Base-by-base conservation (phyloP, 139 green algal genomes). In the Dunaliella sp. region DNA sequence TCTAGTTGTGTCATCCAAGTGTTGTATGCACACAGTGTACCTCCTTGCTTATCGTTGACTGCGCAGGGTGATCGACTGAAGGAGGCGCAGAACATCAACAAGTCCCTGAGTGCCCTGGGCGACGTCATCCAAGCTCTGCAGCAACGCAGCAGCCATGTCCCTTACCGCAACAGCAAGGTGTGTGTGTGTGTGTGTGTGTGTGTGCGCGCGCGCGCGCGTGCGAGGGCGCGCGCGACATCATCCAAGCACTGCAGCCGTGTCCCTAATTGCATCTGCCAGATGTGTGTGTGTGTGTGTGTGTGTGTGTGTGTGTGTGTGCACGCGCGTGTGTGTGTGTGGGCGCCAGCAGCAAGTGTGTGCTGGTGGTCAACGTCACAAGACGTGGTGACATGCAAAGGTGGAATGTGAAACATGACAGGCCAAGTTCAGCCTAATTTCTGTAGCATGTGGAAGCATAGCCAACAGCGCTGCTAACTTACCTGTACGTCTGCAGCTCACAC, bases 71-170 rank as follows among this genome's bases (percentile, higher is more conserved):
- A 94, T 77, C 86, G 92, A 36, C 89, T 97, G 38, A 95, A 94
- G 86, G 94, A 97, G 87, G 94, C 94, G 37, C 94, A 96, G 87
- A 93, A 94, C 87, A 97, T 97, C 89, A 97, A 97, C 93, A 95
- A 94, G 85, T 92, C 84, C 25, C 83, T 97, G 76, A 85, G 78
- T 2, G 90, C 91, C 36, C 92, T 96, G 78, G 94, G 93, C 0
- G 92, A 95, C 59, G 92, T 95, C 36, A 94, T 96, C 82, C 88
- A 92, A 48, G 92, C 93, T 31, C 90, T 96, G 83, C 92, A 94
- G 89, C 90, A 93, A 84, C 88, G 85, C 30, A 92, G 90, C 84
- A 80, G 84, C 3, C 93, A 95, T 78, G 89, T 96, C 31, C 91
- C 92, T 2, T 96, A 94, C 88, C 81, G 92, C 65, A 94, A 95